Evolutionary conservation across 495 filamentous ascomycete species (phyloP).

Genomic region (Tricharina praecox): DNA sequence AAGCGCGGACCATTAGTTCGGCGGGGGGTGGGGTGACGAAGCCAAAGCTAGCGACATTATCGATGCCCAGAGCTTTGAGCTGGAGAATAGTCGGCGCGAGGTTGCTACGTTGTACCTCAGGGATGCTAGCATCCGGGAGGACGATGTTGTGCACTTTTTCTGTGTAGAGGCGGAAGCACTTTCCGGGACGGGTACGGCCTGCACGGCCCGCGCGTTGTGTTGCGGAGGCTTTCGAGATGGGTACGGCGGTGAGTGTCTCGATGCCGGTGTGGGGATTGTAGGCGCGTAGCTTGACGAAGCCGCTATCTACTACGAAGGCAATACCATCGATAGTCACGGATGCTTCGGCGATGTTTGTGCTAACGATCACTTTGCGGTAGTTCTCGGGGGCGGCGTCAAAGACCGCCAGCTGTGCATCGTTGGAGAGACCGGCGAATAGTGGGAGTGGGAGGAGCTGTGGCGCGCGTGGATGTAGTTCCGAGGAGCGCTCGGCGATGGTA

Average conservation of each 20-base stretch:
- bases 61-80: conserved; percentile 88
- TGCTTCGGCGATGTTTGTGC: conserved; percentile 93
- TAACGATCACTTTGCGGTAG: conserved; percentile 78
- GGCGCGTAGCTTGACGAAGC: conserved; percentile 79
- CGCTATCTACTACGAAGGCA: conserved; percentile 80
- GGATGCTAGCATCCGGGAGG: conserved; percentile 62
- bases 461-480: conserved; percentile 53
- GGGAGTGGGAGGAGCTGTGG: conserved; percentile 59
- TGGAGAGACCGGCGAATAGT: conserved; percentile 75
- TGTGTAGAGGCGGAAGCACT: conserved; percentile 88
- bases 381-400: conserved; percentile 78
- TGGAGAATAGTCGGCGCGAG: conserved; percentile 82
- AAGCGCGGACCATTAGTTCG: conserved; percentile 68
- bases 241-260: conserved; percentile 70
- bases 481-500: conserved; percentile 57
- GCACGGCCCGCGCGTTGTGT: conserved; percentile 84
- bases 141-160: conserved; percentile 45
- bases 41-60: conserved; percentile 82
- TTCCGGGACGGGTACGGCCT: conserved; percentile 79
- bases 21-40: conserved; percentile 80
- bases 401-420: conserved; percentile 80
- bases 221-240: conserved; percentile 83
- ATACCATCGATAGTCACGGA: conserved; percentile 89
- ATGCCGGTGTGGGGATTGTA: conserved; percentile 83
- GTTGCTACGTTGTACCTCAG: conserved; percentile 88